Evolutionary conservation across 2,329 filamentous ascomycete species (phyloP).

Genomic region (Aspergillus quadricinctus): DNA sequence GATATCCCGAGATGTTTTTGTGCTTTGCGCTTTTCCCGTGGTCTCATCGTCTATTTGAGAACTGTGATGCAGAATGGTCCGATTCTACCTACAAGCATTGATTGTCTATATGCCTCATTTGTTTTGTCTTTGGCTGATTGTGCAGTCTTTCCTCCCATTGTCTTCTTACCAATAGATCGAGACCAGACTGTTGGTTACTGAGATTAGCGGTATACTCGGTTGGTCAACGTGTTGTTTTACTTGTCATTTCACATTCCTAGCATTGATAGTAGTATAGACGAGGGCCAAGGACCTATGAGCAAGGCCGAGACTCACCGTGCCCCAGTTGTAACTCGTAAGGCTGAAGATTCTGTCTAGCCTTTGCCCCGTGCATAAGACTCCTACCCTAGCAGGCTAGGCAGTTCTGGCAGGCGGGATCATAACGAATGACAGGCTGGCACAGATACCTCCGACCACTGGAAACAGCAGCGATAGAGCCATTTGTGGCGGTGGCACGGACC

Average conservation of each 20-base stretch:
- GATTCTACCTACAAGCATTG: background rate
- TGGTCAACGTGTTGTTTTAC: background rate
- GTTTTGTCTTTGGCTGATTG: background rate
- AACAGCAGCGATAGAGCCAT: background rate
- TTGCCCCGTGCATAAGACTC: background rate
- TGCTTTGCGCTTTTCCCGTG: background rate
- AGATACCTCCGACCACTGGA: too few species aligned
- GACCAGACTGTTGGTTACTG: background rate
- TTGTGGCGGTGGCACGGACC: background rate
- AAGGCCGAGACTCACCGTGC: background rate
- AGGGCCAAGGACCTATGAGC: background rate
- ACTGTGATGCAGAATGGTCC: background rate
- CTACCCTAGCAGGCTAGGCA: background rate
- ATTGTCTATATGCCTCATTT: background rate
- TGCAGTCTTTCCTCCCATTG: background rate
- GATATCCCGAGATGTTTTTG: background rate
- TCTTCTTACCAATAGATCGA: background rate
- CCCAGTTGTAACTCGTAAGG: background rate
- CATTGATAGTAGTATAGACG: background rate
- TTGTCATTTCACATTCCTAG: background rate
- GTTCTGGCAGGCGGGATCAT: background rate
- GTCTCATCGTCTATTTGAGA: background rate
- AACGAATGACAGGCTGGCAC: background rate
- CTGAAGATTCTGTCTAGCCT: background rate
- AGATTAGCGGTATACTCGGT: background rate